A percentile compares a stretch with the other conserved stretches of the same genome.
These are phyloP conservation scores for Fusarium illudens DNA, from an alignment of 2,329 filamentous ascomycete genomes.

Conservation along the genomic window DNA sequence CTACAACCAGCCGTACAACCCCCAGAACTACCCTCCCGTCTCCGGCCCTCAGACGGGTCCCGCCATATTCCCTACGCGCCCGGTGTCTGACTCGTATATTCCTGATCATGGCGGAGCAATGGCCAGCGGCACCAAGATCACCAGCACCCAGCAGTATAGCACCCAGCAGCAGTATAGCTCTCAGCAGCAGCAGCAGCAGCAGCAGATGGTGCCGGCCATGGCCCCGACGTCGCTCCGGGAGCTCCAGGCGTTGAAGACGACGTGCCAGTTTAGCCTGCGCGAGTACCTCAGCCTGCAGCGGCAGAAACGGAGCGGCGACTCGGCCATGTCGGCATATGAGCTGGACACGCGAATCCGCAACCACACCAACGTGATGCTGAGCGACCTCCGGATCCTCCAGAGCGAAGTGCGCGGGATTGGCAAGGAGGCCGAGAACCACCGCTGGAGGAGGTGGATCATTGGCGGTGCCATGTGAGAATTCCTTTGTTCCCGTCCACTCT, in stretches of 20 bases:
- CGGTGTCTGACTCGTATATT: constrained; percentile 34
- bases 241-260: constrained; percentile 46
- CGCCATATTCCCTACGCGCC: constrained; percentile 33
- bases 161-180: neutral
- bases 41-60: constrained; percentile 31
- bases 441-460: constrained; percentile 63
- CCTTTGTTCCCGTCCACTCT: neutral
- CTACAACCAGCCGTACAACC: constrained; percentile 27
- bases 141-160: neutral
- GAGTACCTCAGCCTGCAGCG: constrained; percentile 48
- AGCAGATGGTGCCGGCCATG: constrained; percentile 31
- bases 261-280: constrained; percentile 48
- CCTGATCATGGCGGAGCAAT: constrained; percentile 34
- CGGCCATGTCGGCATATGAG: constrained; percentile 45
- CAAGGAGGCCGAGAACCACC: constrained; percentile 56
- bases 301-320: constrained; percentile 42
- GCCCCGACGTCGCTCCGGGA: constrained; percentile 39
- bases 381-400: constrained; percentile 56
- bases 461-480: constrained; percentile 59
- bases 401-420: constrained; percentile 54
- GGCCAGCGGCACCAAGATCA: constrained; percentile 20
- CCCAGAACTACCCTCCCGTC: constrained; percentile 36
- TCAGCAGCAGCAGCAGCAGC: neutral
- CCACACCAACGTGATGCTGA: constrained; percentile 54
- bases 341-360: constrained; percentile 54